Base-by-base conservation (phyloP, 176 grass and related monocot genomes). In the Hyparrhenia diplandra region DNA sequence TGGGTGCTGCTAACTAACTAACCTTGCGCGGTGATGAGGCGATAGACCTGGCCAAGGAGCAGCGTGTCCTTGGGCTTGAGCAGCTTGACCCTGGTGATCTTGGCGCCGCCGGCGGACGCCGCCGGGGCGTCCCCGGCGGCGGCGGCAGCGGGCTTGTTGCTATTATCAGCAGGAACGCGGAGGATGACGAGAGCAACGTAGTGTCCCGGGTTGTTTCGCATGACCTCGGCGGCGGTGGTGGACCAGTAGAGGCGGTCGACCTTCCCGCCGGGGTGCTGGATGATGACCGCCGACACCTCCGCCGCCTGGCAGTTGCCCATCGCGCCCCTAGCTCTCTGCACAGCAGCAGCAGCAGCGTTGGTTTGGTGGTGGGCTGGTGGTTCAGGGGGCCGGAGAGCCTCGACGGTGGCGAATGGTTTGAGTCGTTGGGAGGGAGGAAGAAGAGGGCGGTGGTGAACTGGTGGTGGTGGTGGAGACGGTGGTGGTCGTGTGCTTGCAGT, bases 241-340 rank as follows among this genome's bases (percentile, higher is more conserved):
- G 92, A 72, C 95, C 95, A 89, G 82, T 95, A 98, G 10, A 93
- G 84, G 12, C 92, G 85, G 79, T 95, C 90, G 62, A 98, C 88
- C 84, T 88, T 95, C 24, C 92, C 95, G 69, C 92, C 92, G n/a
- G 95, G 95, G 73, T 95, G 95, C 81, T 98, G 92, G 68, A 98
- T 76, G 76, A 95, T 77, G 79, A 93, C 90, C 71, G 89, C 89
- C 8, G 90, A 90, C 57, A 82, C 95, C 86, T 98, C 95, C 13
- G 92, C 88, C 79, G 92, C 95, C 90, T 98, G 95, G 83, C 95
- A 98, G 84, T 98, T 98, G 67, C 95, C 95, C 95, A 98, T 98
- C 70, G n/a, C 40, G 43, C 87, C 17, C 18, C 18, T 27, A n/a
- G n/a, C n/a, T 67, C 36, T 62, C 32, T 29, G 21, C 18, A 39